Evolutionary conservation across 352 stramenopile genomes (phyloP), one percentile per base, ranked within the genome.

Genomic region (Sclerospora graminicola): DNA sequence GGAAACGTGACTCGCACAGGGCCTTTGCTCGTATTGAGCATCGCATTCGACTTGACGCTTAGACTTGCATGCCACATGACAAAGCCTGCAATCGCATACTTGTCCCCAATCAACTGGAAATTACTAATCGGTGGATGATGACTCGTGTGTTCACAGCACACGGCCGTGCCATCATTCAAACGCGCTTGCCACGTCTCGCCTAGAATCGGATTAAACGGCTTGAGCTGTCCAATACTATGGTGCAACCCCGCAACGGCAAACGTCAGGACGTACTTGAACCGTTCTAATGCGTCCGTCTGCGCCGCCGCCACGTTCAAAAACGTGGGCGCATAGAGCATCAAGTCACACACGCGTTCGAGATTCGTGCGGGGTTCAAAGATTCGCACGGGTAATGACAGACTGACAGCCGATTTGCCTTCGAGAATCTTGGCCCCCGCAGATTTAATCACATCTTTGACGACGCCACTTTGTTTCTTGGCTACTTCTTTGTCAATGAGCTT

Each of bases 371-470:
- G 76, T 38, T 91, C 80, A 45, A 91, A 91, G 46, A 91, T 91
- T 26, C 80, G 76, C 41, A 91, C 80, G 15, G 80, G 80, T 11
- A 91, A 61, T 45, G 80, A 91, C 16, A 91, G 65, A 69, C 80
- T 88, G 15, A 91, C 80, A 13, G 69, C 69, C 14, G 68, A 80
- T 48, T 84, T 84, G 48, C 71, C 71, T 30, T 82, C 68, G 16
- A 84, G 47, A 30, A 84, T 77, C 52, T 84, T 82, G 4, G 71
- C 66, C 43, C 71, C 71, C 9, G 66, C 64, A 20, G 68, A 80
- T 51, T 89, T 89, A 45, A 91, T 86, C 32, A 91, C 76, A 34
- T 91, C 80, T 60, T 89, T 89, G 13, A 91, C 57, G 48, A 91
- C 80, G 7, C 80, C 80, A 45, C 76, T 62, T 40, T 91, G 80